Evolutionary conservation across 202 grass and related monocot genomes (phyloP), one percentile per base, ranked within the genome.

Genomic region (Setaria viridis): DNA sequence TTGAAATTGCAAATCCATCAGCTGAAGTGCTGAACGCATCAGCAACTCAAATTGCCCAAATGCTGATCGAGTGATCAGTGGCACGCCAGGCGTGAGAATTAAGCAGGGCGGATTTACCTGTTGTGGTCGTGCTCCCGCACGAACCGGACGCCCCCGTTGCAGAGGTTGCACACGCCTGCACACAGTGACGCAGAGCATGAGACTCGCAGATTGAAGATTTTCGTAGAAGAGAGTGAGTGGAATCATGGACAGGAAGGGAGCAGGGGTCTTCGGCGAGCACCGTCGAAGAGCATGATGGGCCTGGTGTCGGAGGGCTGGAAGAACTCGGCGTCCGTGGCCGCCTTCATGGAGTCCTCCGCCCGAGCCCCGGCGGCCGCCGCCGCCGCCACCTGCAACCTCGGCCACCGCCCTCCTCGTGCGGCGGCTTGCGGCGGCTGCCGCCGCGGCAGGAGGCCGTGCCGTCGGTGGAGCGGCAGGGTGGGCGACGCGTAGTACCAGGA

Each of bases 231-330:
- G 13, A 69, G 14, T 4, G 56, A 2, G 7, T 3, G 17, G 62
- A 32, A 62, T 46, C 17, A 62, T 46, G 20, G 7, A 32, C 0
- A 0, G 5, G 11, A 12, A 21, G 33, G 19, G 62, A 33, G 33
- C 5, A 3, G 12, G 11, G 55, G 53, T 6, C 0, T 25, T 35
- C 1, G 34, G 42, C 8, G 5, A 57, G 50, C 39, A 94, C 95
- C 96, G 66, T 99, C 96, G 70, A 99, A 95, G 76, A 95, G 96
- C 93, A 95, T 95, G 91, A 99, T 95, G 49, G 96, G 91, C 76
- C 93, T 88, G 10, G 46, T 14, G 67, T 95, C 96, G 51, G 65
- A 21, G 7, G 70, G 54, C 81, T 85, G 88, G 86, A 96, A 96
- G 90, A 96, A 94, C 72, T 99, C 88, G 37, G 79, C 88, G 57